A percentile compares a stretch with the other conserved stretches of the same genome.
Evolutionary conservation across 83 land plant species (phyloP).

Genomic region (Picea mariana): DNA sequence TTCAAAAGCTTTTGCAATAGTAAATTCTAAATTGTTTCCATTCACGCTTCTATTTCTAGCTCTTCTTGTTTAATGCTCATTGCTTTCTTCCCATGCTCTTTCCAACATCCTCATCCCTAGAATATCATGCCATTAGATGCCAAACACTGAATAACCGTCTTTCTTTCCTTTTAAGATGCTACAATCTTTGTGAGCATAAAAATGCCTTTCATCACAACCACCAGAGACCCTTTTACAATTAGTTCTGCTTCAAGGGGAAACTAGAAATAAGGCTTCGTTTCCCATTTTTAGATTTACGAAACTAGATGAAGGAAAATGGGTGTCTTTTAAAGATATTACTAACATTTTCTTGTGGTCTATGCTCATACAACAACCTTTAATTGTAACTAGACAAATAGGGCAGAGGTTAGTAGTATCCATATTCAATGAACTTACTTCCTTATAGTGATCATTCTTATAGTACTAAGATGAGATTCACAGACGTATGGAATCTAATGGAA

Average conservation of each 20-base stretch:
- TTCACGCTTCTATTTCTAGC: constrained; percentile 43
- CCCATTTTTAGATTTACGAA: constrained; percentile 44
- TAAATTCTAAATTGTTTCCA: constrained; percentile 80
- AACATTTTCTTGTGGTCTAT: neutral
- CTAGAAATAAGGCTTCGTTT: constrained; percentile 32
- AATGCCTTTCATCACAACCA: neutral
- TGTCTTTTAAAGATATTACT: constrained; percentile 18
- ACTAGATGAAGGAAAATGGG: constrained; percentile 14
- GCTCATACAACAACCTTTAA: too few relatives aligned
- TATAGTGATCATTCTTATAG: too few relatives aligned
- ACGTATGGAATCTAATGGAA: too few relatives aligned
- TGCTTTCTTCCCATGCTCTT: constrained; percentile 60
- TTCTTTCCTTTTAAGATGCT: constrained; percentile 15
- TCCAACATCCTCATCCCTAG: constrained; percentile 55
- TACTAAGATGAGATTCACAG: too few relatives aligned
- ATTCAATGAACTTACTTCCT: too few relatives aligned
- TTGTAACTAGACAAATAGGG: too few relatives aligned
- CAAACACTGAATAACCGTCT: constrained; percentile 30
- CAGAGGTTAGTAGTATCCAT: too few relatives aligned
- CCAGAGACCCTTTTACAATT: neutral
- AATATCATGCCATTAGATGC: constrained; percentile 58
- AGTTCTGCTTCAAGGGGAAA: constrained; percentile 23
- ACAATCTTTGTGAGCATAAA: constrained; percentile 33
- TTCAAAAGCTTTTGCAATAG: constrained; percentile 54
- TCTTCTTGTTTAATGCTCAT: constrained; percentile 42